Evolutionary conservation across 495 filamentous ascomycete genomes (phyloP), one percentile per base, ranked within the genome.

Genomic region (Achaetomiella virescens): DNA sequence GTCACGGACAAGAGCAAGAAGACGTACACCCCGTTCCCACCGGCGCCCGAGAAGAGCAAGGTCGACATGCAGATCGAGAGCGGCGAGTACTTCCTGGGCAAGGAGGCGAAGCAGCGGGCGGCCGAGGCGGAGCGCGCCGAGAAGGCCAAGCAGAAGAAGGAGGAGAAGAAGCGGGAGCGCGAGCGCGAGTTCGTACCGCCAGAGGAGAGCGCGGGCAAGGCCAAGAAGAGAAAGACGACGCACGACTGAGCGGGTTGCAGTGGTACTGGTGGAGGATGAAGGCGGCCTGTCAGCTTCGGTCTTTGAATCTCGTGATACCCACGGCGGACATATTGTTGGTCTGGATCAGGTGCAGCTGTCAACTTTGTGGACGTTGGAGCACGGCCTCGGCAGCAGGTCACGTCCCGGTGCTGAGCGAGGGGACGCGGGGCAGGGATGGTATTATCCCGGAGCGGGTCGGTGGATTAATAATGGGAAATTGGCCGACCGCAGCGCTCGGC

Each of bases 41-140:
- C 81, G 21, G 71, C 75, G 29, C 73, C 74, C 37, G 74, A 81
- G 66, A 79, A 77, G 79, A 96, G 90, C 81, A 99, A 97, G 83
- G 81, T 99, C 57, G 93, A 99, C 71, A 73, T 93, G 68, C 92
- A 97, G 80, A 93, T 97, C 74, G 93, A 99, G 81, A 91, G 82
- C 62, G 95, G 95, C 67, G 93, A 97, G 75, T 97, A 93, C 74
- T 97, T 97, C 75, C 73, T 97, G 66, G 82, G 83, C 51, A 95
- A 95, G 78, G 83, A 93, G 65, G 90, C 88, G 46, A 95, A 91
- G 78, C 89, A 95, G 59, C 79, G 92, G 48, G 88, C 81, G 51
- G 83, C 77, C 49, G 85, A 86, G 72, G 87, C 92, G 60, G 84
- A 87, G 61, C 75, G 88, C 50, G 79, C 89, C 62, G 90, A 91